Evolutionary conservation across 441 rosid genomes (phyloP).

Genomic region (Geranium incanum): DNA sequence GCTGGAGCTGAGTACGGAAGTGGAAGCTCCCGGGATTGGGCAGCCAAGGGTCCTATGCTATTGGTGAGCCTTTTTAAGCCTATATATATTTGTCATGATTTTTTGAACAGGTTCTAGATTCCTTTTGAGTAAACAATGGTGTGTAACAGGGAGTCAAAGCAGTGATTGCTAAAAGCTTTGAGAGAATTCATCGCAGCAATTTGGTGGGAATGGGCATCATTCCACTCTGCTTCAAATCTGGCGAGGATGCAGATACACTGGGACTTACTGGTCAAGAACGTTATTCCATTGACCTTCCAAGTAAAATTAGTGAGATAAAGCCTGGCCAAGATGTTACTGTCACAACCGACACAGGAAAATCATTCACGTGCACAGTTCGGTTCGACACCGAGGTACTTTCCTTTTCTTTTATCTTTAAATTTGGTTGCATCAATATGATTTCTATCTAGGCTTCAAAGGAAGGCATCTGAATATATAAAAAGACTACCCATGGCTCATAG

Average conservation of each 20-base stretch:
- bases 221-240: constrained; percentile 12
- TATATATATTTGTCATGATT: background rate
- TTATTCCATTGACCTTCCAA: constrained; percentile 7
- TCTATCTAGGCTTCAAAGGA: no score
- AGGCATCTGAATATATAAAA: no score
- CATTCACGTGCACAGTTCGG: no score
- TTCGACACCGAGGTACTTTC: background rate
- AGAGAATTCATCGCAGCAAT: constrained; percentile 11
- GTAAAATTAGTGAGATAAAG: constrained; percentile 1
- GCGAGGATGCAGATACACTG: constrained; percentile 9
- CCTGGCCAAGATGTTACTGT: constrained; percentile 11
- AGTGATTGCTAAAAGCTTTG: constrained; percentile 12
- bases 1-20: constrained; percentile 16
- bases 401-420: background rate
- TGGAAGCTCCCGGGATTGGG: constrained; percentile 14
- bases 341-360: background rate
- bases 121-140: background rate
- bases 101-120: background rate
- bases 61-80: constrained; percentile 4
- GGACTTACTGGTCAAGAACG: constrained; percentile 8
- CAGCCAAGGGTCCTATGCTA: constrained; percentile 14
- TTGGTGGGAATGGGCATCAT: constrained; percentile 12
- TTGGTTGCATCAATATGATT: no score
- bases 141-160: constrained; percentile 8
- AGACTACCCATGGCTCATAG: no score